Evolutionary conservation across 2,329 filamentous ascomycete genomes (phyloP).

Genomic region (Stagonosporopsis cucurbitacearum): DNA sequence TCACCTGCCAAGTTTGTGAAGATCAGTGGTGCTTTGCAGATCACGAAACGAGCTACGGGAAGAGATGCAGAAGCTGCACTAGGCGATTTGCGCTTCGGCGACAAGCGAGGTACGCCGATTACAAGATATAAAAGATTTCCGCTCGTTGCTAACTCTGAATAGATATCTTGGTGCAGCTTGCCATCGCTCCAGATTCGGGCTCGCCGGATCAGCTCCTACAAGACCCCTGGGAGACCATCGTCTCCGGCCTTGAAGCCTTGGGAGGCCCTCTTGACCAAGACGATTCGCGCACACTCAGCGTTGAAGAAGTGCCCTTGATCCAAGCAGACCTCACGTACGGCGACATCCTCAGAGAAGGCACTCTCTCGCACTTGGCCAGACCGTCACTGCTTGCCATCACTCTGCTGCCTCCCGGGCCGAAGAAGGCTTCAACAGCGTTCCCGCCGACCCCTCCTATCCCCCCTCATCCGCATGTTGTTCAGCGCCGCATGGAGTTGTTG

Average conservation of each 20-base stretch:
- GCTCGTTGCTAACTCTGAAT: conserved; percentile 38
- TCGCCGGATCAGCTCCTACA: conserved; percentile 85
- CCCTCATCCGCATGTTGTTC: conserved; percentile 92
- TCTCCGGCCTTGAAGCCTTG: conserved; percentile 91
- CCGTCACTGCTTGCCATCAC: conserved; percentile 94
- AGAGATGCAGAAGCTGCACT: conserved; percentile 91
- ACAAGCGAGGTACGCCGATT: conserved; percentile 69
- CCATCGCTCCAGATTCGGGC: conserved; percentile 85
- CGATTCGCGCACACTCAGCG: conserved; percentile 79
- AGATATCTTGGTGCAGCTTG: conserved; percentile 92
- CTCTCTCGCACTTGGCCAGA: conserved; percentile 81
- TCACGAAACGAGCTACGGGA: conserved; percentile 93
- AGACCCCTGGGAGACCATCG: conserved; percentile 96
- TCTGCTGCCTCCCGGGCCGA: conserved; percentile 78
- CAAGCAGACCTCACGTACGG: conserved; percentile 94
- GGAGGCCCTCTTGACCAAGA: conserved; percentile 87
- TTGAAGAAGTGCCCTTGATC: conserved; percentile 93
- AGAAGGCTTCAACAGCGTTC: conserved; percentile 61
- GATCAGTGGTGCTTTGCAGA: conserved; percentile 94
- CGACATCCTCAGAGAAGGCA: conserved; percentile 89
- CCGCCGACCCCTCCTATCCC: conserved; percentile 76
- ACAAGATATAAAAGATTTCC: background rate
- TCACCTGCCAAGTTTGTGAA: conserved; percentile 99
- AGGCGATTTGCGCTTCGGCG: conserved; percentile 91
- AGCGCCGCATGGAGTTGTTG: conserved; percentile 94